Percentiles rank a stretch among this genome's conserved stretches.
These are phyloP conservation scores for Septoria petroselini DNA, from an alignment of 2,329 filamentous ascomycete species.

Conservation along the genomic window DNA sequence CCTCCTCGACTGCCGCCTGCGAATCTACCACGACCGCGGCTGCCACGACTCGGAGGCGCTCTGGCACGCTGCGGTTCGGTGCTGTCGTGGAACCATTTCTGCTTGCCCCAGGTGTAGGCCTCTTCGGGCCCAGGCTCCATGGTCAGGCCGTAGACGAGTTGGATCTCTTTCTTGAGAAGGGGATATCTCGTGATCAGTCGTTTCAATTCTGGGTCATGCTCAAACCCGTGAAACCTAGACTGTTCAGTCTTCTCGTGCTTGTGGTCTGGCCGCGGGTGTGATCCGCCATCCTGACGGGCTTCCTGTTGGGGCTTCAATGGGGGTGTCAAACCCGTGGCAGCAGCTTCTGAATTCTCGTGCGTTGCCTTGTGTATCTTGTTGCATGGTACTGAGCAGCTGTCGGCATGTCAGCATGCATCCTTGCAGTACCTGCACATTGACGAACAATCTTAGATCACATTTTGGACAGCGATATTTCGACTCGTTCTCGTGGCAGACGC, in stretches of 20 bases:
- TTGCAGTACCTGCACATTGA: background rate
- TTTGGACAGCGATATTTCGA: conserved; percentile 53
- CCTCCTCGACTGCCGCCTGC: background rate
- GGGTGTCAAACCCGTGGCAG: background rate
- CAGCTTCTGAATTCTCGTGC: conserved; percentile 30
- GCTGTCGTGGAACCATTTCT: conserved; percentile 25
- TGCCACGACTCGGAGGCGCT: conserved; percentile 21
- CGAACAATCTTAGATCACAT: conserved; percentile 48
- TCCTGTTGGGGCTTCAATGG: background rate
- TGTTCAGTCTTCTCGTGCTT: conserved; percentile 19
- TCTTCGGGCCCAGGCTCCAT: conserved; percentile 38
- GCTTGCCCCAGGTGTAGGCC: conserved; percentile 28
- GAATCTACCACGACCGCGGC: conserved; percentile 12
- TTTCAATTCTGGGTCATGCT: conserved; percentile 35
- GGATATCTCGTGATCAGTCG: conserved; percentile 38
- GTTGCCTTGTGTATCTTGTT: conserved; percentile 39
- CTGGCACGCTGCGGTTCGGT: conserved; percentile 18
- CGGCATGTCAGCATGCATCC: conserved; percentile 10
- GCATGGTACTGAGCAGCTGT: conserved; percentile 41
- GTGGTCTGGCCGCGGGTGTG: too few relatives aligned
- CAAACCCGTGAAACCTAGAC: conserved; percentile 34
- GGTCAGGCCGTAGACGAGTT: conserved; percentile 37
- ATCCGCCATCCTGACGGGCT: conserved; percentile 18
- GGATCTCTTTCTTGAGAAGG: conserved; percentile 35
- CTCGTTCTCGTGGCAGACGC: conserved; percentile 44